Base-by-base conservation (phyloP, 1,284 basidiomycete species). In the Melampsora americana region DNA sequence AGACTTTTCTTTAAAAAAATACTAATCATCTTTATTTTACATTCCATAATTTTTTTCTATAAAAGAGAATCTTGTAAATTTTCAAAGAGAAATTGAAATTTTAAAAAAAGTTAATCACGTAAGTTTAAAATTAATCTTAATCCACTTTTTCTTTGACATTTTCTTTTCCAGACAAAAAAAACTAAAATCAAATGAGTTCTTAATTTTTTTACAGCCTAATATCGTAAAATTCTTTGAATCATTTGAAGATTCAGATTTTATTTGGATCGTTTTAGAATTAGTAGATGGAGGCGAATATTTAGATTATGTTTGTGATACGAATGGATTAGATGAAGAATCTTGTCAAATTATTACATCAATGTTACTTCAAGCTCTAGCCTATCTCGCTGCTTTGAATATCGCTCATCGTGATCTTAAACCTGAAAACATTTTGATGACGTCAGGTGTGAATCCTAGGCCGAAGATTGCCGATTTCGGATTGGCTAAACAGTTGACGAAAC, bases 371-470 rank as follows among this genome's bases (percentile, higher is more conserved):
- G 61, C 61, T 6, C 11, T 62, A 6, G 18, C 23, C 2, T 62
- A 62, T 35, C 23, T 62, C 11, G 61, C 23, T 35, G 20, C 23
- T 32, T 20, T 62, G 23, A 35, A 35, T 28, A 62, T 62, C 16
- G 61, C 61, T 62, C 60, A 62, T 62, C 20, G 60, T 2, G 60
- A 62, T 62, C 28, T 62, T 5, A 62, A 62, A 62, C 61, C 61
- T 11, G 30, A 35, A 28, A 62, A 62, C 16, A 62, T 62, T 18
- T 35, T 62, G 32, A 62, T 62, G 23, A 62, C 61, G 4, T 62
- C 61, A 1, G 61, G 61, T 30, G 20, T 7, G 2, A 26, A 62
- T 62, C 61, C 61, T 1, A 28, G 18, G 18, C 26, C 61, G 26
- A 62, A 62, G 32, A 26, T 62, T 20, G 61, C 61, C 18, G 61